Base-by-base conservation (phyloP, 352 stramenopile species). In the Phytophthora idaei region DNA sequence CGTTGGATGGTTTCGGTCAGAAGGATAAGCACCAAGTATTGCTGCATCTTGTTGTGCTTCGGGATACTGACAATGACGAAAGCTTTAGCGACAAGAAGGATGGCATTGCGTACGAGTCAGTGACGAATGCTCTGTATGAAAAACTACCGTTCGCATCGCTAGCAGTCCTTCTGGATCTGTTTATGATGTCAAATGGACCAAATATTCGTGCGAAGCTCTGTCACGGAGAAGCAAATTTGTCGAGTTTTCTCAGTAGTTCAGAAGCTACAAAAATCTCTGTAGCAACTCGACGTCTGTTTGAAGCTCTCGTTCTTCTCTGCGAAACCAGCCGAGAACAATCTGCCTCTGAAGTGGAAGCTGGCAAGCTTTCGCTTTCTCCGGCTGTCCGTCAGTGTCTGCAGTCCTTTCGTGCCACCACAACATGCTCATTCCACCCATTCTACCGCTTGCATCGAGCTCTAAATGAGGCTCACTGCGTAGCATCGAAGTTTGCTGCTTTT, bases 11-110 rank as follows among this genome's bases (percentile, higher is more conserved):
- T 1, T 93, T 93, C 54, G 85, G 85, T 1, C 85, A 93, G 51
- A 74, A 77, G n/a, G 70, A 84, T 36, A 90, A 91, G 64, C 85
- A 93, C 44, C 85, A 93, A 68, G 83, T 93, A 10, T 51, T 93
- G 8, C 52, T 93, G 1, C 74, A 90, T 46, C 55, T 79, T 0
- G 50, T 58, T 2, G 67, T 92, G 15, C 46, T 76, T 14, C 29
- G 74, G 25, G 71, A 65, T 25, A 14, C 17, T 41, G 47, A 45
- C 8, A 37, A 14, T 3, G 44, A 53, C 3, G 49, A 10, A 29
- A 51, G 44, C 4, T 37, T 29, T 21, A 36, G 42, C 15, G 28
- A 57, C 2, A 21, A 55, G n/a, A 47, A 25, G 14, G 51, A 12
- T 17, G 5, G 10, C 36, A 17, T 21, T 21, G 21, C 21, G 21